Evolutionary conservation across 106 monocot species (phyloP).

Genomic region (Amphibolis antarctica): DNA sequence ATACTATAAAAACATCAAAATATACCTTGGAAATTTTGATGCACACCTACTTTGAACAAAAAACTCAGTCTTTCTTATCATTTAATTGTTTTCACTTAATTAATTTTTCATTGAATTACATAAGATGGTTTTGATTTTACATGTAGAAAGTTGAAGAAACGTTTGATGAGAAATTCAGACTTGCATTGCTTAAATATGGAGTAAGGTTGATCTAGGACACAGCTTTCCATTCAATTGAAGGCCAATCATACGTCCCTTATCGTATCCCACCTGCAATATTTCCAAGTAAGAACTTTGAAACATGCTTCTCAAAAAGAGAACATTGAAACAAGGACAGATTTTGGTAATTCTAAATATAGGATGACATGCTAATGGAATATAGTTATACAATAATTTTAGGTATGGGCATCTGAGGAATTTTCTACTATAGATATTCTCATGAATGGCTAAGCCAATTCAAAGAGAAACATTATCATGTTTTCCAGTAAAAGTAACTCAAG

Average conservation of each 20-base stretch:
- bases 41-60: slow-evolving; percentile 36
- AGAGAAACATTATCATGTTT: background rate
- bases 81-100: no score
- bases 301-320: no score
- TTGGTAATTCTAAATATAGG: no score
- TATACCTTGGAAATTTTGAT: slow-evolving; percentile 49
- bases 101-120: no score
- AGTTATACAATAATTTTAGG: slow-evolving; percentile 53
- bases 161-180: slow-evolving; percentile 11
- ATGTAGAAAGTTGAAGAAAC: slow-evolving; percentile 3
- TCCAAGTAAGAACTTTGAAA: background rate
- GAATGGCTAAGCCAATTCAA: slow-evolving; percentile 42
- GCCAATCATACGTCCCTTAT: slow-evolving; percentile 55
- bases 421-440: slow-evolving; percentile 77
- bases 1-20: slow-evolving; percentile 72
- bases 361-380: background rate
- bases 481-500: background rate
- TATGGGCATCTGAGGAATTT: slow-evolving; percentile 87
- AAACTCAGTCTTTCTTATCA: background rate
- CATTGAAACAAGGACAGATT: no score
- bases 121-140: background rate
- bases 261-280: slow-evolving; percentile 50
- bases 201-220: slow-evolving; percentile 85
- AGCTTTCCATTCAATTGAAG: slow-evolving; percentile 87
- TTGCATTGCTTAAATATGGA: slow-evolving; percentile 77